Evolutionary conservation across 2,329 filamentous ascomycete species (phyloP), one percentile per base, ranked within the genome.

Genomic region (Mollisia scopiformis): DNA sequence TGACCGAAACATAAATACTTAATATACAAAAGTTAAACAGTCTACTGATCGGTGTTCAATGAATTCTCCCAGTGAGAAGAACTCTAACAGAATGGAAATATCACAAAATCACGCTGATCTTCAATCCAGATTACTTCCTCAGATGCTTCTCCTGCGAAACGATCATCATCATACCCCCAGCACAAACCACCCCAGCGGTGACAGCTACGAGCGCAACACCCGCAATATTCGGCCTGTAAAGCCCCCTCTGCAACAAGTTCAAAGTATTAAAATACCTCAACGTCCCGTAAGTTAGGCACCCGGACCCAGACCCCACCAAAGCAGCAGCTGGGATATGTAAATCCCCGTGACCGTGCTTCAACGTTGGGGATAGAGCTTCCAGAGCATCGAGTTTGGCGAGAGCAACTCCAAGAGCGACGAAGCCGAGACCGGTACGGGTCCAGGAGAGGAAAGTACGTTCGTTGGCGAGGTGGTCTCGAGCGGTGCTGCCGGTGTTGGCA

Each of bases 151-250:
- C 64, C 52, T 69, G 58, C 31, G 57, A 49, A 19, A 65, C 27
- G 41, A 68, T 61, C 58, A 69, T 53, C 23, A 61, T 59, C 46
- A 66, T 60, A 2, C 65, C 67, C 19, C 68, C 68, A 14, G 54
- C 61, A 35, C 62, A 56, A 43, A 69, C 57, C 2, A 59, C 51
- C 16, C 53, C 66, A 33, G 59, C 62, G n/a, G 94, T 92, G 74
- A 94, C 88, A 68, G 88, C 92, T 61, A 95, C 91, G 23, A 95
- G 84, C 25, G 92, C 74, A 66, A 95, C 93, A 33, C 92, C 92
- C 31, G 85, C 83, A 71, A 96, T 91, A 69, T 96, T 90, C 58
- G 92, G 67, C 47, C 66, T 60, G 53, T 82, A 83, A 27, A 78
- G 62, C 4, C 80, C 80, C 51, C 73, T 69, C 72, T 80, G 74